Evolutionary conservation across 805 yeast species (phyloP), one percentile per base, ranked within the genome.

Genomic region (Yarrowia sp.): DNA sequence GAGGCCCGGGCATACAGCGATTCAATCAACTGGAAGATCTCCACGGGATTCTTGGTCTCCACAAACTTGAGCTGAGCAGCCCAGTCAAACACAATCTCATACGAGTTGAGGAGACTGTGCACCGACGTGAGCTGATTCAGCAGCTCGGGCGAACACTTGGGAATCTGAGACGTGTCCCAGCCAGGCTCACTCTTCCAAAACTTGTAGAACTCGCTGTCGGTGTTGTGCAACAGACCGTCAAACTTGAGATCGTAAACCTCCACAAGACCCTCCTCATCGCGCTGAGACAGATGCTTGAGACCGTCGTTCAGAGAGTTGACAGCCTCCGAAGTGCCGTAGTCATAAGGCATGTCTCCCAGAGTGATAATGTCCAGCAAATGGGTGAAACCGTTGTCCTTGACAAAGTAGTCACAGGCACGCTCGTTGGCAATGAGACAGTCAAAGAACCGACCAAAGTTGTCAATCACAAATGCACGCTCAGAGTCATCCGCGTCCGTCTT

Each of bases 351-450:
- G 38, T 67, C 65, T 1, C 68, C 67, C 5, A 73, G 26, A 11
- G 41, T 59, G 54, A 69, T 72, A 19, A 74, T 58, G 9, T 66
- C 62, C 14, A 73, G 62, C 32, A 74, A 44, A 21, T 61, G 52
- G 10, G 26, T 43, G 24, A 72, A 59, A 19, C 75, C 76, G 6
- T 66, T 63, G 22, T 68, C 70, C 56, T 68, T 68, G 32, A 72
- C 71, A 41, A 74, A 72, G 17, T 54, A 38, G 35, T 38, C 61
- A 14, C 46, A 54, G 11, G 28, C 28, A 66, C 68, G 41, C 71
- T 68, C 70, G 64, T 74, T 74, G 52, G 72, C 73, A 38, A 73
- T 64, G 22, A 74, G 66, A 1, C 72, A 69, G 30, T 74, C 77
- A 21, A 74, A 66, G 61, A 75, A 74, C 9, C 67, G 46, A 6